Conservation (phyloP, 2,329 filamentous ascomycete genomes). For the Apiospora hydei region DNA sequence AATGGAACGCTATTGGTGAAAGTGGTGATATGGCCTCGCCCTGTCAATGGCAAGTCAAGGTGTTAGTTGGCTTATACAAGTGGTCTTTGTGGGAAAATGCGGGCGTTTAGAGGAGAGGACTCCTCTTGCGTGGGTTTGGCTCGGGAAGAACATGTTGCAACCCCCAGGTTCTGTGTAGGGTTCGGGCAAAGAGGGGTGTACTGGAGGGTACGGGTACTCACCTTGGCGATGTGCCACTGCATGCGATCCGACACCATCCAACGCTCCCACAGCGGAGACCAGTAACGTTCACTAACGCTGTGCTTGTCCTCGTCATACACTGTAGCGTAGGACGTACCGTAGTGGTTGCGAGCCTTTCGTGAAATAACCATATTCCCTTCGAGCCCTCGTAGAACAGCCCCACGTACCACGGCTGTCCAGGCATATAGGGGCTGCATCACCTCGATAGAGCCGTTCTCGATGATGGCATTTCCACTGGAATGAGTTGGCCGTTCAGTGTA, state of each 20-base stretch:
- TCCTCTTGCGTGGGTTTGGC: not conserved
- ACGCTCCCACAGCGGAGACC: conserved; percentile 80
- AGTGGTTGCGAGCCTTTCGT: conserved; percentile 76
- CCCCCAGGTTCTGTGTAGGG: not conserved
- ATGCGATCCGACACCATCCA: conserved; percentile 87
- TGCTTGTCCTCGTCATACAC: conserved; percentile 81
- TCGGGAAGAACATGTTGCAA: not conserved
- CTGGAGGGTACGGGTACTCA: conserved; percentile 42
- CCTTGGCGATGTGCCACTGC: conserved; percentile 87
- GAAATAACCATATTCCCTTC: conserved; percentile 83
- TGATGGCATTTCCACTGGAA: conserved; percentile 54
- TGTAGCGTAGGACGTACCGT: conserved; percentile 82
- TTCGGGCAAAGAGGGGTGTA: not conserved
- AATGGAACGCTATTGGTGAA: conserved; percentile 81
- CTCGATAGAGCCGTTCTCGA: conserved; percentile 68
- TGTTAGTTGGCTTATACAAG: not conserved
- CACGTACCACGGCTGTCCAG: conserved; percentile 82
- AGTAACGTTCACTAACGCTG: conserved; percentile 76
- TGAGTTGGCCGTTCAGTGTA: conserved; percentile 77
- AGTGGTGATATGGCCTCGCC: conserved; percentile 78
- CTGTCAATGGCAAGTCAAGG: conserved; percentile 45
- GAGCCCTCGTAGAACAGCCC: conserved; percentile 76
- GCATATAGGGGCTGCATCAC: conserved; percentile 85
- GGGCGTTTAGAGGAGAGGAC: not conserved
- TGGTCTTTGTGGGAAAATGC: not conserved